Evolutionary conservation across 2,329 filamentous ascomycete species (phyloP).

Genomic region (Verticillium dahliae): DNA sequence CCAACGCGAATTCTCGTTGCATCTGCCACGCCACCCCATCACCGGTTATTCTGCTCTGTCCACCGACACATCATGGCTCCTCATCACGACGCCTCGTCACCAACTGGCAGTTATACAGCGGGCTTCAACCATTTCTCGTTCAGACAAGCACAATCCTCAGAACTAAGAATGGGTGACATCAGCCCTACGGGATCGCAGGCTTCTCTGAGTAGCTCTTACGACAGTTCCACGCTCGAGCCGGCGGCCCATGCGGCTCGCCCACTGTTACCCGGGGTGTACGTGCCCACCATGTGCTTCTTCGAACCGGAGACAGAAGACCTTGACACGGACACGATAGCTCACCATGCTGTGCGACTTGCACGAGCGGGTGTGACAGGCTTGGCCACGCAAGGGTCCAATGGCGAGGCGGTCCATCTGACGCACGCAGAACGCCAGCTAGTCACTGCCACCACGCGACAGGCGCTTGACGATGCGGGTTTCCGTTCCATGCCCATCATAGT

Average conservation of each 20-base stretch:
- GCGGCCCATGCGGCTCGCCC: constrained; percentile 27
- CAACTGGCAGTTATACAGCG: constrained; percentile 35
- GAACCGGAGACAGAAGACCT: constrained; percentile 58
- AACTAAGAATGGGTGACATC: constrained; percentile 20
- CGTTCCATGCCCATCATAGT: constrained; percentile 65
- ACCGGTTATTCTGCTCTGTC: not conserved
- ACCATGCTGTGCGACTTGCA: constrained; percentile 62
- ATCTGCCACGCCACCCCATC: not conserved
- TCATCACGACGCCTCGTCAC: constrained; percentile 40
- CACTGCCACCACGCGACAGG: constrained; percentile 62
- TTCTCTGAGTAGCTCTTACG: constrained; percentile 34
- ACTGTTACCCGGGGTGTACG: constrained; percentile 55
- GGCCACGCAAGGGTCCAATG: constrained; percentile 74
- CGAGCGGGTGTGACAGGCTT: constrained; percentile 67
- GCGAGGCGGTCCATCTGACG: constrained; percentile 73
- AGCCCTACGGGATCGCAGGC: constrained; percentile 22
- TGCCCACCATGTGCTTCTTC: constrained; percentile 71
- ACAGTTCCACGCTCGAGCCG: constrained; percentile 27
- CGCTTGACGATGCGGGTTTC: constrained; percentile 61
- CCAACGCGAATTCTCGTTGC: not conserved
- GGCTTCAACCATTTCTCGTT: constrained; percentile 29
- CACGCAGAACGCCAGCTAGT: constrained; percentile 63
- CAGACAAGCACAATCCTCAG: constrained; percentile 23
- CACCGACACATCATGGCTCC: constrained; percentile 31
- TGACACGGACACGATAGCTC: constrained; percentile 54